Evolutionary conservation across 169 alveolate genomes (phyloP).

Genomic region (Eimeria sp.): DNA sequence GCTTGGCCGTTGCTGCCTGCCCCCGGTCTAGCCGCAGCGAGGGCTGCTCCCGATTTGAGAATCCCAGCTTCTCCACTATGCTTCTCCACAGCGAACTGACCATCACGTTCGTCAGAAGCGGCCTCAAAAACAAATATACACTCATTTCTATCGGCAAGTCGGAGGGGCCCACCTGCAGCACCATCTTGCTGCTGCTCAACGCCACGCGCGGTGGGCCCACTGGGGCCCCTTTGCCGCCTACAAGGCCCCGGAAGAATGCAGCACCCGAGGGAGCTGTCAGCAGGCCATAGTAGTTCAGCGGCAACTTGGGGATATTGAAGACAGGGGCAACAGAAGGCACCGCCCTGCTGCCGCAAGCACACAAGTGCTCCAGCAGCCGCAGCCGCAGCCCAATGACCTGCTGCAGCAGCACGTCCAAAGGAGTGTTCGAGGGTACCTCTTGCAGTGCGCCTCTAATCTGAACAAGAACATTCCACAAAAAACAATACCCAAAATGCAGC

Average conservation of each 20-base stretch:
- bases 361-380: conserved; percentile 80
- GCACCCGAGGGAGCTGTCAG: conserved; percentile 78
- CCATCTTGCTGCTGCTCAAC: conserved; percentile 80
- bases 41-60: conserved; percentile 82
- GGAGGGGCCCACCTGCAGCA: conserved; percentile 87
- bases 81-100: conserved; percentile 83
- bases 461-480: neutral
- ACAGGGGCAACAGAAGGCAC: conserved; percentile 86
- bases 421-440: neutral
- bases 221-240: neutral
- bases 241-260: conserved; percentile 49
- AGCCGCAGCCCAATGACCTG: conserved; percentile 54
- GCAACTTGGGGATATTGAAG: conserved; percentile 84
- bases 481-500: neutral
- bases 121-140: conserved; percentile 83
- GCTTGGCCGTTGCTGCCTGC: conserved; percentile 90
- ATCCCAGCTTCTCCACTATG: conserved; percentile 83
- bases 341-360: conserved; percentile 79
- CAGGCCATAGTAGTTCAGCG: conserved; percentile 84
- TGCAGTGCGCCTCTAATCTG: conserved; percentile 28
- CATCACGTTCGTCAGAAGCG: conserved; percentile 81
- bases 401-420: conserved; percentile 16
- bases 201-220: neutral
- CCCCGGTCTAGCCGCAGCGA: conserved; percentile 88
- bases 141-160: conserved; percentile 86